A percentile compares a stretch with the other conserved stretches of the same genome.
phyloP scores from a whole-genome alignment of 2,329 filamentous ascomycete genomes.

The Fusarium sp. region DNA sequence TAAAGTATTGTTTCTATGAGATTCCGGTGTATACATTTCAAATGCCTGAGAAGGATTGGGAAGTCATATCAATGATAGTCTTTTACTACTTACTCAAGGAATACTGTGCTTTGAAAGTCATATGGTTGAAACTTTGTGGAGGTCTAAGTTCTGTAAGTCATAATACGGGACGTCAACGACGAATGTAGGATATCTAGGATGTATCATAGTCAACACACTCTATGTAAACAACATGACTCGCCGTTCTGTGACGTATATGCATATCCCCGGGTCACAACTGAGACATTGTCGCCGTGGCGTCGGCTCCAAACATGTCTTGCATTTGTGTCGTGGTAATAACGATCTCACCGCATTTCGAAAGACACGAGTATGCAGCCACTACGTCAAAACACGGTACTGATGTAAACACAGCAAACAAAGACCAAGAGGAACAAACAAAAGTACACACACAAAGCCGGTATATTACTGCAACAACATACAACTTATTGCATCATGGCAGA shows the following conservation, averaged over 20 bases:
- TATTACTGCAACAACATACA: slow-evolving; percentile 11
- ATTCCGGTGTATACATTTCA: not conserved
- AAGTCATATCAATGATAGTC: not conserved
- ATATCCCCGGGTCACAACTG: not conserved
- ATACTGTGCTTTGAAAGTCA: not conserved
- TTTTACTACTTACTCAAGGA: not conserved
- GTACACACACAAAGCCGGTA: not conserved
- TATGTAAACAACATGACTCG: not conserved
- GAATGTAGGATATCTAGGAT: too few species aligned
- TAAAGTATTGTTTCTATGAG: not conserved
- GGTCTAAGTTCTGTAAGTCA: too few species aligned
- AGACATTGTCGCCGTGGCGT: slow-evolving; percentile 7
- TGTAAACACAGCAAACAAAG: not conserved
- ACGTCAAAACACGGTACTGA: not conserved
- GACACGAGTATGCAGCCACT: not conserved
- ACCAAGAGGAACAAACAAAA: not conserved
- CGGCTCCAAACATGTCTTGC: slow-evolving; percentile 11
- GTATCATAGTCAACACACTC: not conserved
- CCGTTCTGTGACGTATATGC: not conserved
- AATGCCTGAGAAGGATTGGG: accelerated
- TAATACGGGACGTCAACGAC: not conserved
- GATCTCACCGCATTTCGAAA: slow-evolving; percentile 11
- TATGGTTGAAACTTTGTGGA: too few species aligned
- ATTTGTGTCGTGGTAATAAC: not conserved
- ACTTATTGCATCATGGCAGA: slow-evolving; percentile 31